These are phyloP conservation scores for Paramyrothecium sp. DNA, from an alignment of 2,329 filamentous ascomycete species.

Conservation along the genomic window DNA sequence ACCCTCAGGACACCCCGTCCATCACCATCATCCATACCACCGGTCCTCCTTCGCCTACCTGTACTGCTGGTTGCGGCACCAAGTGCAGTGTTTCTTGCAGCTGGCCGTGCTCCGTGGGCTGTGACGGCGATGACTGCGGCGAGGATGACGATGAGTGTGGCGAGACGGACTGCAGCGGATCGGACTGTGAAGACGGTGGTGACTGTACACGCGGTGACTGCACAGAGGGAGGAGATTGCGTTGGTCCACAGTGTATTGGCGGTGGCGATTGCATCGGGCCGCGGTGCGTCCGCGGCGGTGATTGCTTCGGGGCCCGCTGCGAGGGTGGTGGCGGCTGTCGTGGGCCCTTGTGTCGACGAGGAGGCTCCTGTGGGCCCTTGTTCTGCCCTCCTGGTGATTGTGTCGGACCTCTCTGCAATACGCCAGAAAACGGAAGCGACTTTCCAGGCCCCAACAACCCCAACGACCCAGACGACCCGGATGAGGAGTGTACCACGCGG, in stretches of 20 bases:
- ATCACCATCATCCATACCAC: not conserved
- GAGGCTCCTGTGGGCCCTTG: not conserved
- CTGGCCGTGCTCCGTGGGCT: not conserved
- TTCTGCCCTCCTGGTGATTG: not conserved
- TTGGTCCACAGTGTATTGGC: not conserved
- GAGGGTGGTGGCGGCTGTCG: conserved; percentile 6
- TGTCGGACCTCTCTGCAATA: not conserved
- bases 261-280: conserved; percentile 6
- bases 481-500: not conserved
- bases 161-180: not conserved
- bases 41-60: not conserved
- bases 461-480: not conserved
- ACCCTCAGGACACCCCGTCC: not conserved
- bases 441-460: not conserved
- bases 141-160: not conserved
- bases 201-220: conserved; percentile 6
- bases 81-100: not conserved
- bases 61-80: not conserved
- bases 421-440: not conserved
- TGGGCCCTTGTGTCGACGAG: not conserved
- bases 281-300: conserved; percentile 1
- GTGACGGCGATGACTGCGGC: not conserved
- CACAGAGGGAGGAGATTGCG: conserved; percentile 2
- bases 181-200: conserved; percentile 3
- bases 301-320: conserved; percentile 4